These are phyloP conservation scores for Tribonema minus DNA, from an alignment of 108 stramenopile species.

Conservation along the genomic window DNA sequence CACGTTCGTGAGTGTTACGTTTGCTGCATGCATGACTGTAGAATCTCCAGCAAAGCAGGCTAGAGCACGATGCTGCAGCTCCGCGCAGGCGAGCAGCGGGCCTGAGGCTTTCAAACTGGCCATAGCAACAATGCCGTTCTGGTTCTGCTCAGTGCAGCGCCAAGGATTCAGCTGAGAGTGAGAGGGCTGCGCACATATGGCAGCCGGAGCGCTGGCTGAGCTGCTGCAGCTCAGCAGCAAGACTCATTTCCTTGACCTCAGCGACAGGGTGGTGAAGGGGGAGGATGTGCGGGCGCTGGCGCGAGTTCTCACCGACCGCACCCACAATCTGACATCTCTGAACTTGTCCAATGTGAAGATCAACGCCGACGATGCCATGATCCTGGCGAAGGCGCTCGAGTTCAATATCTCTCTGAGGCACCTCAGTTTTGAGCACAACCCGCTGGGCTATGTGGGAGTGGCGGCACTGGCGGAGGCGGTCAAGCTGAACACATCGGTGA, in stretches of 20 bases:
- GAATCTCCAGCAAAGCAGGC: no score
- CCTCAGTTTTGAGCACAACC: conserved; percentile 36
- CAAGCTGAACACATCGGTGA: conserved; percentile 32
- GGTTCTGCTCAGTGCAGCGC: no score
- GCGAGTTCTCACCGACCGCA: not conserved
- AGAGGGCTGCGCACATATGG: not conserved
- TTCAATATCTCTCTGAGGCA: conserved; percentile 24
- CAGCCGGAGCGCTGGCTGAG: no score
- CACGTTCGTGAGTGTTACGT: no score
- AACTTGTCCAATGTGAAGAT: conserved; percentile 27
- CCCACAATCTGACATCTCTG: not conserved
- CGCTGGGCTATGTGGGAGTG: conserved; percentile 36
- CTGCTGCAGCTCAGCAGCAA: not conserved
- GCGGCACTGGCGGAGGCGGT: conserved; percentile 32
- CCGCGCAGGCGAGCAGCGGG: no score
- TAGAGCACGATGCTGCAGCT: no score
- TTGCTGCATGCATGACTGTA: no score
- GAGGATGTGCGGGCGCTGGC: not conserved
- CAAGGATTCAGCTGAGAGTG: not conserved
- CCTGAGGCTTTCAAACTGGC: no score
- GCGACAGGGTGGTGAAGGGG: not conserved
- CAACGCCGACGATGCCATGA: conserved; percentile 34
- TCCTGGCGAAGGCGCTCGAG: conserved; percentile 23
- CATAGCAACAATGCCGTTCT: no score
- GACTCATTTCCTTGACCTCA: not conserved